phyloP scores from a whole-genome alignment of 768 basidiomycete genomes.

The Amanita muscaria region DNA sequence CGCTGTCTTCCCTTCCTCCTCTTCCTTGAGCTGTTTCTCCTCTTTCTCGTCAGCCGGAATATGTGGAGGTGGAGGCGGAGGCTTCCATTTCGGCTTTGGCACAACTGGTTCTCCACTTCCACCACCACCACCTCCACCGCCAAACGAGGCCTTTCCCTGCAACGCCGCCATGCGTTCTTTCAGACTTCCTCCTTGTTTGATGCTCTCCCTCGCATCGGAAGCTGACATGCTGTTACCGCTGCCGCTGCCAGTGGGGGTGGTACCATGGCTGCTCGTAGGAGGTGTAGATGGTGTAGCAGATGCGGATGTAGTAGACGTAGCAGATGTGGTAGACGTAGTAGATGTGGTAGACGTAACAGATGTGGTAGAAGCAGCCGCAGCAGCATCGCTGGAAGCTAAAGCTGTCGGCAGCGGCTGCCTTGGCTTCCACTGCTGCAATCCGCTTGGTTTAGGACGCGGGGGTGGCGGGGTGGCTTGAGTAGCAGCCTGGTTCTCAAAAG shows the following conservation, averaged over 20 bases:
- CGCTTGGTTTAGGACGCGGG: slow-evolving; percentile 59
- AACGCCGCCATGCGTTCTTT: slow-evolving; percentile 95
- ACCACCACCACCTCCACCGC: slow-evolving; percentile 22
- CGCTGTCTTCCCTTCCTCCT: slow-evolving; percentile 2
- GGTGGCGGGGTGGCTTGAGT: slow-evolving; percentile 36
- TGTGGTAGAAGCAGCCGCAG: too few relatives aligned
- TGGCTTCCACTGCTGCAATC: slow-evolving; percentile 70
- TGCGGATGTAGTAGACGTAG: too few relatives aligned
- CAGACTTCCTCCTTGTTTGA: slow-evolving; percentile 69
- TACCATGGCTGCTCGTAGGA: slow-evolving; percentile 26
- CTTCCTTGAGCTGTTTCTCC: slow-evolving; percentile 3
- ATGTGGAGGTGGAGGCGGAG: slow-evolving; percentile 64
- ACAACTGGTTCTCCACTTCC: slow-evolving; percentile 24
- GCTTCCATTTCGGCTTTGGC: slow-evolving; percentile 83
- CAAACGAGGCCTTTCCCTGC: slow-evolving; percentile 77
- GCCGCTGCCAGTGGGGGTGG: neutral
- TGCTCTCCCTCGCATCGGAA: slow-evolving; percentile 82
- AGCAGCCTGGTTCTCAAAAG: slow-evolving; percentile 73
- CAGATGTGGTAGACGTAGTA: too few relatives aligned
- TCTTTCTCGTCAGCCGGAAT: slow-evolving; percentile 34
- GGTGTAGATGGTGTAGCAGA: too few relatives aligned
- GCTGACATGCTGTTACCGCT: slow-evolving; percentile 52
- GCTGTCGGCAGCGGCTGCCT: slow-evolving; percentile 43
- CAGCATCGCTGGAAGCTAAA: too few relatives aligned
- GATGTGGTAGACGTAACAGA: too few relatives aligned